Conservation (phyloP, 495 filamentous ascomycete genomes). For the Penicillium chermesinum region DNA sequence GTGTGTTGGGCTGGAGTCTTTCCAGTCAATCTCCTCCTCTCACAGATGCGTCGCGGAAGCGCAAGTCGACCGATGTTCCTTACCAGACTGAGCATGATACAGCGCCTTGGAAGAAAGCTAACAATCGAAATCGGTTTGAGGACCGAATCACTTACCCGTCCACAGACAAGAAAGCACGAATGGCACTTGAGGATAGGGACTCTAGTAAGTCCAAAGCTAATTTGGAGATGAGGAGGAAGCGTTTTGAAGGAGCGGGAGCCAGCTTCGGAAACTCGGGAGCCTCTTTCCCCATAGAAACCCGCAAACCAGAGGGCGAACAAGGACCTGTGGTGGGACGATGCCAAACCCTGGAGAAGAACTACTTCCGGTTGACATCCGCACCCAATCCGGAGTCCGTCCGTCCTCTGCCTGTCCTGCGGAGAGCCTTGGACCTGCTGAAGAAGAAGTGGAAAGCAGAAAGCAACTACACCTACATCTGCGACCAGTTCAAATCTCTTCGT, state of each 20-base stretch:
- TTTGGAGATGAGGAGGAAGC: conserved; percentile 81
- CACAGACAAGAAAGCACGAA: conserved; percentile 57
- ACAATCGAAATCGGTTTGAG: conserved; percentile 60
- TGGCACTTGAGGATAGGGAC: conserved; percentile 40
- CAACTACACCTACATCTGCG: conserved; percentile 96
- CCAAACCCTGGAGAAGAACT: conserved; percentile 84
- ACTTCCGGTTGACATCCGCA: conserved; percentile 85
- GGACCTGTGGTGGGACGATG: conserved; percentile 86
- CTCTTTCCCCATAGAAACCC: conserved; percentile 54
- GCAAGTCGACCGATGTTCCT: conserved; percentile 67
- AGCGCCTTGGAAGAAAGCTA: conserved; percentile 73
- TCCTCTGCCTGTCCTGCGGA: conserved; percentile 71
- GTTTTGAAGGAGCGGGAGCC: conserved; percentile 68
- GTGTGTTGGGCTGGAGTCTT: conserved; percentile 33
- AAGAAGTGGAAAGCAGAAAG: conserved; percentile 90
- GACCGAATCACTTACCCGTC: conserved; percentile 64
- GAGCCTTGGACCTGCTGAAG: conserved; percentile 83
- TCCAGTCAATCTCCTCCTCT: conserved; percentile 26
- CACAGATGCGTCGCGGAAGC: conserved; percentile 54
- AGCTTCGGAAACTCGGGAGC: conserved; percentile 30
- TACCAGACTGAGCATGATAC: conserved; percentile 37
- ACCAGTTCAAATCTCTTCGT: conserved; percentile 97
- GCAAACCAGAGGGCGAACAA: conserved; percentile 50
- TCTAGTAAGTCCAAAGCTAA: conserved; percentile 86
- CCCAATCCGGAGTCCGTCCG: conserved; percentile 84